A percentile compares a stretch with the other conserved stretches of the same genome.
Conservation (phyloP, 129 eudicot species). For the Pittosporum tobira region DNA sequence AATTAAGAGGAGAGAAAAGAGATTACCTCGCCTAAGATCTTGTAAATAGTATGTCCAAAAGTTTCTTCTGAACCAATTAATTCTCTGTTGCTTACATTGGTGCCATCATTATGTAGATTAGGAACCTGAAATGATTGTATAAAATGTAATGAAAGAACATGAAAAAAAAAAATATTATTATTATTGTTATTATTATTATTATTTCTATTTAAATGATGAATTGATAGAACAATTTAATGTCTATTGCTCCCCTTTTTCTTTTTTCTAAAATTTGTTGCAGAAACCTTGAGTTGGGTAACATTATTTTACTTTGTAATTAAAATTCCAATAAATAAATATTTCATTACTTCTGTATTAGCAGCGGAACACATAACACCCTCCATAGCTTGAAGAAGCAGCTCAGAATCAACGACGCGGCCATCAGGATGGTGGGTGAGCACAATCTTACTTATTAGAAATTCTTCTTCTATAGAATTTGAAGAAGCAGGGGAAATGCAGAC, state of each 20-base stretch:
- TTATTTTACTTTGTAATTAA: too few relatives aligned
- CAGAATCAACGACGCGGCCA: slow-evolving; percentile 38
- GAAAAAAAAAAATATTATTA: too few relatives aligned
- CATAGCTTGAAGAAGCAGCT: slow-evolving; percentile 48
- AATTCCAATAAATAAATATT: too few relatives aligned
- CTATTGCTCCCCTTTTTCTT: background rate
- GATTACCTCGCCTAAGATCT: slow-evolving; percentile 51
- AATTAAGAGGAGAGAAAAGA: slow-evolving; percentile 1
- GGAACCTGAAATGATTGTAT: slow-evolving; percentile 29
- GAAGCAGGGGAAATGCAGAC: slow-evolving; percentile 6
- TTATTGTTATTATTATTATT: too few relatives aligned
- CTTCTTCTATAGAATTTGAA: slow-evolving; percentile 29
- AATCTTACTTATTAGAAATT: slow-evolving; percentile 43
- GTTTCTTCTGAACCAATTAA: slow-evolving; percentile 28
- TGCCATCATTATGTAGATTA: slow-evolving; percentile 23
- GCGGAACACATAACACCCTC: slow-evolving; percentile 40
- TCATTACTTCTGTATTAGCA: slow-evolving; percentile 21
- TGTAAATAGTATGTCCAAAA: slow-evolving; percentile 31
- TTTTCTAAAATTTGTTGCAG: too few relatives aligned
- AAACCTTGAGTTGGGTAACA: too few relatives aligned
- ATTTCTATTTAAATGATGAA: background rate
- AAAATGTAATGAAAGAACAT: slow-evolving; percentile 4
- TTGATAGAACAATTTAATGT: background rate
- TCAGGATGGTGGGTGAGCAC: slow-evolving; percentile 60
- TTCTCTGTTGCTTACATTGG: slow-evolving; percentile 15